Evolutionary conservation across 2,329 filamentous ascomycete genomes (phyloP).

Genomic region (Apiospora aurea): DNA sequence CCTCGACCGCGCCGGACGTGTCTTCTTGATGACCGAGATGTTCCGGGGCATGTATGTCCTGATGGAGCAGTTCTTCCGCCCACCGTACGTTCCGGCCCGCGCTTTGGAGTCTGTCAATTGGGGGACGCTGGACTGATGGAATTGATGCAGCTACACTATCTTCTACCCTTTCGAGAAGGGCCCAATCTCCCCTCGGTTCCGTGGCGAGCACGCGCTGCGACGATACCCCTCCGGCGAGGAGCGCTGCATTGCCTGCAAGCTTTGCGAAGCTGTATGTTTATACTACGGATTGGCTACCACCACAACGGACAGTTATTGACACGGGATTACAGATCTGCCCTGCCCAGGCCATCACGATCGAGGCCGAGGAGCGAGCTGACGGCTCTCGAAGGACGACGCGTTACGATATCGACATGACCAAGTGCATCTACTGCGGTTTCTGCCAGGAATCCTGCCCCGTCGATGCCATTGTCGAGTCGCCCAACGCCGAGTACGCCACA

Average conservation of each 20-base stretch:
- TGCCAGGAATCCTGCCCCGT: conserved; percentile 99
- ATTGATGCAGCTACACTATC: conserved; percentile 83
- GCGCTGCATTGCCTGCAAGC: conserved; percentile 99
- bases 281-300: not conserved
- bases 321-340: conserved; percentile 77
- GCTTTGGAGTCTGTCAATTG: not conserved
- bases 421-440: conserved; percentile 99
- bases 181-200: conserved; percentile 96
- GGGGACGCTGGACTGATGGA: conserved; percentile 6
- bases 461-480: conserved; percentile 80
- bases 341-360: conserved; percentile 97
- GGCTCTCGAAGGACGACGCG: conserved; percentile 93
- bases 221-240: conserved; percentile 98
- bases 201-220: conserved; percentile 95
- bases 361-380: conserved; percentile 97
- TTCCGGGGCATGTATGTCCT: conserved; percentile 97
- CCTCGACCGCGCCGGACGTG: conserved; percentile 86
- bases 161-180: conserved; percentile 99
- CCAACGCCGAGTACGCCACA: conserved; percentile 69
- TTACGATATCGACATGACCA: conserved; percentile 99
- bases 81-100: conserved; percentile 74
- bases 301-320: not conserved
- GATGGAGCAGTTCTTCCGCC: conserved; percentile 97
- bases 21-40: conserved; percentile 96
- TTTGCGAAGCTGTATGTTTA: conserved; percentile 81